Evolutionary conservation across 208 protist species (phyloP), one percentile per base, ranked within the genome.

Genomic region (Phytomonas sp.): DNA sequence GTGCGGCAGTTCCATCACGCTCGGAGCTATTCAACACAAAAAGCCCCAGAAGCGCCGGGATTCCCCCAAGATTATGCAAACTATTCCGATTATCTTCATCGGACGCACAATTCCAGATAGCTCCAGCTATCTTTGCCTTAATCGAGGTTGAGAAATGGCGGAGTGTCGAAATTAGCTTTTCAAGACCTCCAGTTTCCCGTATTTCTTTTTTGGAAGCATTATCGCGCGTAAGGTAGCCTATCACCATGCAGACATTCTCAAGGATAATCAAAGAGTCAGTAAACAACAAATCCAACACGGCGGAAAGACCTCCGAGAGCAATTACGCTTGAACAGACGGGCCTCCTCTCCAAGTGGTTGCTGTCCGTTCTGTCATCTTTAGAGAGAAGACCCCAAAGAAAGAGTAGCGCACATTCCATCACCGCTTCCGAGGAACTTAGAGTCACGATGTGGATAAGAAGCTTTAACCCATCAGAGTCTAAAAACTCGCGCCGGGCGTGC

Each of bases 221-320:
- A 63, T 98, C 91, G 60, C 94, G 86, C 14, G 94, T 98, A 68
- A 98, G 88, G 83, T 97, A 98, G 26, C 91, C 94, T 63, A 98
- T 93, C 7, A 94, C 85, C 83, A 97, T 98, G 31, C 87, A 89
- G 26, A 93, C 89, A 71, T 97, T 96, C 67, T 98, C 94, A 32
- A 98, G 77, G 71, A 98, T 94, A 4, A 82, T 76, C 49, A 93
- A 77, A 30, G 91, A 95, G 74, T 95, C 88, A 12, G 88, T 97
- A 75, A 95, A 94, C 6, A 97, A 76, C 16, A 98, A 80, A 67
- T 94, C 88, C 3, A 96, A 75, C 11, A 97, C 87, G 2, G 91
- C 86, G 14, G 80, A 84, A n/a, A 98, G 79, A 2, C 91, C 94
- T 59, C 88, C 86, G 29, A 90, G 72, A 60, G 87, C 82, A 0